phyloP scores from a whole-genome alignment of 2,329 filamentous ascomycete species.

The Ophiostoma sp. region DNA sequence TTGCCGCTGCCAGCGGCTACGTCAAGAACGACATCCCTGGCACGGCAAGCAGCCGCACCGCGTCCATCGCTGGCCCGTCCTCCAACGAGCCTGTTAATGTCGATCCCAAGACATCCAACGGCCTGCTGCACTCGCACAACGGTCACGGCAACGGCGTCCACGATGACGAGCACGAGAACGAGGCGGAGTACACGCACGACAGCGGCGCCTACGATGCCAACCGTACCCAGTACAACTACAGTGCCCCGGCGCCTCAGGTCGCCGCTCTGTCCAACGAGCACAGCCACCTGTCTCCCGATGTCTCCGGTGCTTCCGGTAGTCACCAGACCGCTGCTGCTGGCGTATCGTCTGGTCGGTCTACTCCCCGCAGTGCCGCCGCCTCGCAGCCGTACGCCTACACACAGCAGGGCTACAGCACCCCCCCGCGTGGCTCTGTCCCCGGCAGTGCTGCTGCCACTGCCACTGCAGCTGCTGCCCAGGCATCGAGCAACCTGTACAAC shows the following conservation, averaged over 20 bases:
- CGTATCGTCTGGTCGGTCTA: constrained; percentile 71
- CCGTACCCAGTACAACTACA: constrained; percentile 70
- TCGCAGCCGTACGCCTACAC: constrained; percentile 65
- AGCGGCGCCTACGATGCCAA: constrained; percentile 67
- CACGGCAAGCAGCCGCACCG: constrained; percentile 62
- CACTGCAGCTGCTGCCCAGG: constrained; percentile 36
- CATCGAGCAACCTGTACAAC: constrained; percentile 80
- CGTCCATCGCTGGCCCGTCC: constrained; percentile 52
- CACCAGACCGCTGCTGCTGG: constrained; percentile 60
- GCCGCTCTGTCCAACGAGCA: constrained; percentile 65
- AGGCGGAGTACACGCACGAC: constrained; percentile 82
- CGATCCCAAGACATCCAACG: constrained; percentile 60
- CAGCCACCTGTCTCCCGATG: constrained; percentile 71
- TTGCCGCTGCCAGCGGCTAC: constrained; percentile 47
- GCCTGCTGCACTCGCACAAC: constrained; percentile 54
- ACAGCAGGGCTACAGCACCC: constrained; percentile 68
- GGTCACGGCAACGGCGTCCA: constrained; percentile 48
- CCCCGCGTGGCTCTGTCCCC: constrained; percentile 56
- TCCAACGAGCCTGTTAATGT: constrained; percentile 49
- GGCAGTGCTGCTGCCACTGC: constrained; percentile 33
- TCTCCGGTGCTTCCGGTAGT: constrained; percentile 67
- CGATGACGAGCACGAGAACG: constrained; percentile 68
- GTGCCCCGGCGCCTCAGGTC: constrained; percentile 58
- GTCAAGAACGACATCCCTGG: constrained; percentile 79
- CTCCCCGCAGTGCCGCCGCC: constrained; percentile 70